Base-by-base conservation (phyloP, 768 basidiomycete species). In the Trametes maxima region DNA sequence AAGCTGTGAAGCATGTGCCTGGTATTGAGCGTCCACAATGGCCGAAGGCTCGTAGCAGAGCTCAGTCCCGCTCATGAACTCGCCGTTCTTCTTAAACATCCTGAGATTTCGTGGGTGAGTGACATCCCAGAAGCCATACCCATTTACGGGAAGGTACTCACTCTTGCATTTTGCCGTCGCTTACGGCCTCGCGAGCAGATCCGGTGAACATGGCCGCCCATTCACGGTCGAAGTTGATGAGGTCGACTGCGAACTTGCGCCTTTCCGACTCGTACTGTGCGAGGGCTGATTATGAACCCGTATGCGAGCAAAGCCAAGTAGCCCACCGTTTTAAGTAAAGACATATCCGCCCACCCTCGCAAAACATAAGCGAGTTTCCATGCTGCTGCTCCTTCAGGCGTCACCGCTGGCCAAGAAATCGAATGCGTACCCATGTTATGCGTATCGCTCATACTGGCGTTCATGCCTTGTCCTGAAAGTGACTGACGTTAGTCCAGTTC, bases 401-500 rank as follows among this genome's bases (percentile, higher is more conserved):
- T 16, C 21, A 51, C 17, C 10, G 13, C 11, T 1, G 22, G 46
- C 33, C 1, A 13, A 36, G 19, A 25, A 2, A 28, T 5, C 43
- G 5, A 60, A 33, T 22, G 50, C 73, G 44, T 60, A 82, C 85
- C 81, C 22, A 91, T 79, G 67, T 90, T 90, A 63, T 88, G 88
- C 17, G 85, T 80, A 68, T 90, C 89, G 50, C 84, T 85, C 85
- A 90, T 89, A 62, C 85, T 85, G 8, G 87, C 88, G 65, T 89
- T 89, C 88, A 89, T 86, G 12, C 87, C 89, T 70, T 90, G 89
- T 46, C 58, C 58, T 59, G 40, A 11, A 16, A 3, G 7, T 25
- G 24, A 25, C n/a, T 10, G 19, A 8, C 21, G 8, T 53, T 5
- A 44, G 14, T 36, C 16, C 2, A 3, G 49, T 21, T 17, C 6